A percentile compares a stretch with the other conserved stretches of the same genome.
phyloP scores from a whole-genome alignment of 208 protist genomes.

The Trypanosoma scelopori region DNA sequence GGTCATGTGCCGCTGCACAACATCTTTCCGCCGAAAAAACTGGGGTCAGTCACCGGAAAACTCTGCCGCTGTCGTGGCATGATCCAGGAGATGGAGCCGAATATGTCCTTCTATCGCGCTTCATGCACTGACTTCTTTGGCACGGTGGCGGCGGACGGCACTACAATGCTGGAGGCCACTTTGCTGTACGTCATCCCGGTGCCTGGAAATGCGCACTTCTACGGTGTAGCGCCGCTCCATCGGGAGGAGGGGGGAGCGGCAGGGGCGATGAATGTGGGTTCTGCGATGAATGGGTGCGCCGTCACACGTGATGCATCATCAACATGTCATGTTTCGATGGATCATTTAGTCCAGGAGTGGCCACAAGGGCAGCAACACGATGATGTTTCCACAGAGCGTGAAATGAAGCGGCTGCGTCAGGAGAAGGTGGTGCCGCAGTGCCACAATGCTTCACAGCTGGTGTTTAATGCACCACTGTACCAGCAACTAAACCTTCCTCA shows the following conservation, averaged over 20 bases:
- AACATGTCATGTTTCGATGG: not conserved
- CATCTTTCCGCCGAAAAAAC: conserved; percentile 40
- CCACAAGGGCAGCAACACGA: not conserved
- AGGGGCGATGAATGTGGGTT: not conserved
- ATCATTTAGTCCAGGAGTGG: not conserved
- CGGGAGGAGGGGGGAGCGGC: too few relatives aligned
- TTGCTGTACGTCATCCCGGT: conserved; percentile 80
- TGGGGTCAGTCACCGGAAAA: conserved; percentile 20
- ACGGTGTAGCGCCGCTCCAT: conserved; percentile 9
- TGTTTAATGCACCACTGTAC: conserved; percentile 5
- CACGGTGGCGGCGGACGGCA: conserved; percentile 10
- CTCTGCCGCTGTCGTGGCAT: conserved; percentile 76
- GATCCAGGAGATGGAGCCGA: conserved; percentile 77
- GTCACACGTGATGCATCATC: not conserved
- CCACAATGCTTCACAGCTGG: not conserved
- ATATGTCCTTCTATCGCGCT: conserved; percentile 54
- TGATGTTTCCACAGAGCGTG: conserved; percentile 1
- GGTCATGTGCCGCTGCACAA: conserved; percentile 21
- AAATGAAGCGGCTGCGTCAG: conserved; percentile 5
- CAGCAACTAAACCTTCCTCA: conserved; percentile 39
- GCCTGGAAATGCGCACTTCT: conserved; percentile 74
- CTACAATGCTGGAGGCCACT: conserved; percentile 53
- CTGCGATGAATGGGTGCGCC: not conserved
- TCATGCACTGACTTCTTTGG: conserved; percentile 42
- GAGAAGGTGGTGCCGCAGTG: not conserved